Conservation (phyloP, 305 asterid species). For the Andrographis paniculata region DNA sequence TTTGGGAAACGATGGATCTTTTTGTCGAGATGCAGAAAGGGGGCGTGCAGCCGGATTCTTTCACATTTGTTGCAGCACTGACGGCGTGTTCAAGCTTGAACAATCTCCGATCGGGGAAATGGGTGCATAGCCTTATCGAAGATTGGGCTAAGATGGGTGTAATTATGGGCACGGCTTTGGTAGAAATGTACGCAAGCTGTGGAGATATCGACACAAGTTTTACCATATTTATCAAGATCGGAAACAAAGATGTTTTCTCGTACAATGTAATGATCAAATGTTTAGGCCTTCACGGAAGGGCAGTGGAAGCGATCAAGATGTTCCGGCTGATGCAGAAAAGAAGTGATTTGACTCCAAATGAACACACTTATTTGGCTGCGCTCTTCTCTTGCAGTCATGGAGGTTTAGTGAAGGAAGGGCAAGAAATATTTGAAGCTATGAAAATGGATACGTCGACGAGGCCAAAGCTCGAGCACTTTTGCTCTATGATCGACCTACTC, state of each 20-base stretch:
- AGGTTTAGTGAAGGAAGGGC: slow-evolving; percentile 31
- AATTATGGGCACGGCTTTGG: slow-evolving; percentile 32
- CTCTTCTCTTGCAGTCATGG: slow-evolving; percentile 39
- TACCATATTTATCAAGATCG: slow-evolving; percentile 26
- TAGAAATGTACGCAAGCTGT: slow-evolving; percentile 45
- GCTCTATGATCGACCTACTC: slow-evolving; percentile 33
- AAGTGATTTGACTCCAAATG: slow-evolving; percentile 23
- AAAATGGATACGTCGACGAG: slow-evolving; percentile 8
- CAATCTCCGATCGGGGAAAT: slow-evolving; percentile 31
- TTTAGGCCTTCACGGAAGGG: slow-evolving; percentile 35
- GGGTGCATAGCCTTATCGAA: slow-evolving; percentile 30
- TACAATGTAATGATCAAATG: slow-evolving; percentile 42
- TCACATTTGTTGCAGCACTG: slow-evolving; percentile 33
- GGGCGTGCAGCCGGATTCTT: slow-evolving; percentile 27
- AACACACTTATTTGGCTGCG: slow-evolving; percentile 27
- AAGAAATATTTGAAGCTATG: slow-evolving; percentile 24
- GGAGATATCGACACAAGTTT: slow-evolving; percentile 32
- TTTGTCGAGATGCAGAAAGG: slow-evolving; percentile 26
- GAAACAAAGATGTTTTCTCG: slow-evolving; percentile 35
- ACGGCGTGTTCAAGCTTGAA: slow-evolving; percentile 36
- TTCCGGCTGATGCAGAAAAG: slow-evolving; percentile 27
- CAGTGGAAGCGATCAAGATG: slow-evolving; percentile 29
- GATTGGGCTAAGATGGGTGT: slow-evolving; percentile 31
- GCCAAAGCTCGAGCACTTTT: slow-evolving; percentile 33
- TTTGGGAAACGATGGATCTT: slow-evolving; percentile 27